These are phyloP conservation scores for Saccharomycopsis sp. DNA, from an alignment of 805 yeast species.

Conservation along the genomic window DNA sequence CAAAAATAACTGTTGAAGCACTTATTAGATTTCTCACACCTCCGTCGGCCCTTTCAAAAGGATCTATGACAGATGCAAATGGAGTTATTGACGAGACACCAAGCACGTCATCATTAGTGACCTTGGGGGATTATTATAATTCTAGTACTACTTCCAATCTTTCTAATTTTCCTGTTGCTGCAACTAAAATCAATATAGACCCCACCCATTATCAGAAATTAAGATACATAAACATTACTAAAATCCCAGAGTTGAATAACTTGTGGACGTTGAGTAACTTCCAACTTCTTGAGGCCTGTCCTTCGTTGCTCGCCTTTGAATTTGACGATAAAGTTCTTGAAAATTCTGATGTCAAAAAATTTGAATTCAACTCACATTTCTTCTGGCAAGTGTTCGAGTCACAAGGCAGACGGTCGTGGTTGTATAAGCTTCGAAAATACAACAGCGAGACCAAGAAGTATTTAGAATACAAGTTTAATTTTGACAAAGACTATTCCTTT, in stretches of 20 bases:
- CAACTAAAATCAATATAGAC: not conserved
- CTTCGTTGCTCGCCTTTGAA: conserved; percentile 40
- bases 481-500: conserved; percentile 22
- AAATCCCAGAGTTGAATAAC: conserved; percentile 33
- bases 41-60: conserved; percentile 22
- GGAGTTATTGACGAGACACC: not conserved
- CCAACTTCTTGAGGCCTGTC: conserved; percentile 26
- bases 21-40: conserved; percentile 44
- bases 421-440: conserved; percentile 33
- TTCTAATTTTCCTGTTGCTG: not conserved
- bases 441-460: conserved; percentile 14
- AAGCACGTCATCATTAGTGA: not conserved
- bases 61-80: not conserved
- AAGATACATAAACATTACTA: conserved; percentile 42
- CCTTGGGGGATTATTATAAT: not conserved
- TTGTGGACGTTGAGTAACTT: conserved; percentile 33
- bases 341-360: conserved; percentile 30
- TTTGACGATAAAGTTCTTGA: conserved; percentile 40
- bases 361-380: conserved; percentile 13
- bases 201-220: conserved; percentile 23
- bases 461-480: conserved; percentile 33
- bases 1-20: conserved; percentile 48
- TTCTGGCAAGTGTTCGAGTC: conserved; percentile 19
- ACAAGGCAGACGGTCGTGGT: conserved; percentile 52
- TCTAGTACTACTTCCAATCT: not conserved